Evolutionary conservation across 345 rosid species (phyloP).

Genomic region (Aquilaria malaccensis): DNA sequence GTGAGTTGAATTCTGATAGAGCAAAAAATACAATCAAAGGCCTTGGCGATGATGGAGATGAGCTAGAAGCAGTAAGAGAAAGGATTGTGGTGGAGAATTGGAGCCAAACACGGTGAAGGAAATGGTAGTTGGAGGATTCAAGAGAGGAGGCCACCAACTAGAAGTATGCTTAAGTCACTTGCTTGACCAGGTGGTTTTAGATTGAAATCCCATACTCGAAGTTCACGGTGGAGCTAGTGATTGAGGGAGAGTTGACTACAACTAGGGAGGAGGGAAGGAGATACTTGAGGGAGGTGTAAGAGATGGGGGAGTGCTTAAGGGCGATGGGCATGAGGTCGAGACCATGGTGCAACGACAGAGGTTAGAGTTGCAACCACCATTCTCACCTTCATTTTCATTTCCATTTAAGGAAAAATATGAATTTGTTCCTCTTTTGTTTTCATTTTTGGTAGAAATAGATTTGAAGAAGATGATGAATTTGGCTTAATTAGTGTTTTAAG

Average conservation of each 20-base stretch:
- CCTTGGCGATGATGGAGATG: constrained; percentile 13
- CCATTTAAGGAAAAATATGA: too few species aligned
- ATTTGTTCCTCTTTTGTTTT: too few species aligned
- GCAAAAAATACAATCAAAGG: constrained; percentile 4
- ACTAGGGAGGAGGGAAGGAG: constrained; percentile 42
- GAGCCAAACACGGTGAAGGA: constrained; percentile 47
- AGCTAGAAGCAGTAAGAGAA: constrained; percentile 39
- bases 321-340: constrained; percentile 32
- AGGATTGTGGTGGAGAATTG: constrained; percentile 23
- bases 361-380: too few species aligned
- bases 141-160: constrained; percentile 60
- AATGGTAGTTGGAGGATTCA: constrained; percentile 27
- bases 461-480: too few species aligned
- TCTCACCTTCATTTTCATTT: too few species aligned
- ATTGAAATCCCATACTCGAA: constrained; percentile 55
- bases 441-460: too few species aligned
- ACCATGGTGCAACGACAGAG: too few species aligned
- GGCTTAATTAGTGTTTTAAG: too few species aligned
- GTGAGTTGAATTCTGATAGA: constrained; percentile 14
- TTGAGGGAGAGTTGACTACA: constrained; percentile 45
- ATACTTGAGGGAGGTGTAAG: constrained; percentile 77
- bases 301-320: constrained; percentile 27
- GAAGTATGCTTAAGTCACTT: constrained; percentile 92
- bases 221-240: constrained; percentile 19
- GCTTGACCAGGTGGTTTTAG: constrained; percentile 77